These are phyloP conservation scores for Linnemannia hyalina DNA, from an alignment of 192 early-diverging fungal species.

Conservation along the genomic window DNA sequence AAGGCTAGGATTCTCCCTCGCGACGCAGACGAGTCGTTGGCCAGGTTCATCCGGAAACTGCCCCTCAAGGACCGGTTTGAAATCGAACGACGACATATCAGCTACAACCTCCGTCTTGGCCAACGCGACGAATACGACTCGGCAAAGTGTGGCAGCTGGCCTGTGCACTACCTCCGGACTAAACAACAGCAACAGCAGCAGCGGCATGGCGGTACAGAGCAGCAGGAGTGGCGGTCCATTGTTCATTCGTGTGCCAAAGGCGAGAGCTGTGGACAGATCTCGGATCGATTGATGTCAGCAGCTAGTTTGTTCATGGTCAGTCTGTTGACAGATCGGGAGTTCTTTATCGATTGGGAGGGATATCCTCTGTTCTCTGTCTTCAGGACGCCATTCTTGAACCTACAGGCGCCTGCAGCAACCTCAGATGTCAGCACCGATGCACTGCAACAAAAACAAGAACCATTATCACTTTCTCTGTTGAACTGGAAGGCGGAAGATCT, in stretches of 20 bases:
- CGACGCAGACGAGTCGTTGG: slow-evolving; percentile 1
- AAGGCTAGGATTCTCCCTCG: slow-evolving; percentile 6
- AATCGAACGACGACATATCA: slow-evolving; percentile 13
- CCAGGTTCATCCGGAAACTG: not conserved
- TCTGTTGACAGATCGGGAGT: slow-evolving; percentile 29
- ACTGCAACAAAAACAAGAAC: not conserved
- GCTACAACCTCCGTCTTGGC: slow-evolving; percentile 9
- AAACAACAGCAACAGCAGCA: not conserved
- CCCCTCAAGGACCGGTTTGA: slow-evolving; percentile 20
- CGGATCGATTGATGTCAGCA: slow-evolving; percentile 13
- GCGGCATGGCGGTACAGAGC: not conserved
- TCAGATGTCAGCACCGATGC: not conserved
- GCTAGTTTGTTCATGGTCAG: slow-evolving; percentile 10
- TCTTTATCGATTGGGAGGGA: slow-evolving; percentile 19
- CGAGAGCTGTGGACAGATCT: not conserved
- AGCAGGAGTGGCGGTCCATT: not conserved
- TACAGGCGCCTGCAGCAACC: not conserved
- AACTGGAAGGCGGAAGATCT: slow-evolving; percentile 1
- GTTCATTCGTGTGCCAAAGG: not conserved
- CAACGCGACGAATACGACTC: slow-evolving; percentile 11
- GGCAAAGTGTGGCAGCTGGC: slow-evolving; percentile 14
- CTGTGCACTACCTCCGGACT: slow-evolving; percentile 5
- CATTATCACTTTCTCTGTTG: not conserved
- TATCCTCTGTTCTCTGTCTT: not conserved
- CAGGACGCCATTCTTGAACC: not conserved